A percentile compares a stretch with the other conserved stretches of the same genome.
phyloP scores from a whole-genome alignment of 2,329 filamentous ascomycete species.

The Cordyceps fumosorosea region DNA sequence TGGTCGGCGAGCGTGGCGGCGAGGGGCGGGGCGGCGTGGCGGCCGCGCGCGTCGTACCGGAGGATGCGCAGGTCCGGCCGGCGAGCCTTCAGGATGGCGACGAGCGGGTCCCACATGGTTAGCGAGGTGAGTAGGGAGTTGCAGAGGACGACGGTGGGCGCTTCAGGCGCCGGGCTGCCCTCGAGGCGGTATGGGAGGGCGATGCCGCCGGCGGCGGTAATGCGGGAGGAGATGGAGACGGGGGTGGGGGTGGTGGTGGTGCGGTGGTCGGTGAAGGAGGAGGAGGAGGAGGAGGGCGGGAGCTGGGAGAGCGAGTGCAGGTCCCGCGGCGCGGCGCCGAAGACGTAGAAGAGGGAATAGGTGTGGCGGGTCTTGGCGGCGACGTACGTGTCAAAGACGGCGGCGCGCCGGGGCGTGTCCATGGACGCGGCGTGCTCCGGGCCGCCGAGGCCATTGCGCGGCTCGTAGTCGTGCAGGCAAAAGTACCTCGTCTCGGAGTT shows the following conservation, averaged over 20 bases:
- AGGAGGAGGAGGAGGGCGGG: slow-evolving; percentile 37
- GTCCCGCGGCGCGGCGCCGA: slow-evolving; percentile 68
- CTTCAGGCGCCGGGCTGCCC: slow-evolving; percentile 58
- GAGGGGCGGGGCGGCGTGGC: slow-evolving; percentile 41
- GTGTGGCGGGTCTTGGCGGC: slow-evolving; percentile 49
- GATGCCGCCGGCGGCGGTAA: slow-evolving; percentile 63
- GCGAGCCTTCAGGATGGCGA: slow-evolving; percentile 52
- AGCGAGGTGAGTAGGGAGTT: slow-evolving; percentile 76
- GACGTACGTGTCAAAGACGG: slow-evolving; percentile 54
- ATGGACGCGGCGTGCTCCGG: slow-evolving; percentile 57
- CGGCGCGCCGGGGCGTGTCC: slow-evolving; percentile 53
- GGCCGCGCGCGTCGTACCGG: slow-evolving; percentile 71
- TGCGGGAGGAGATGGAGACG: slow-evolving; percentile 55
- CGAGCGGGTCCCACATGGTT: slow-evolving; percentile 74
- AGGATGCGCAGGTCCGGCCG: slow-evolving; percentile 65
- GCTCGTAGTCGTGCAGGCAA: slow-evolving; percentile 65
- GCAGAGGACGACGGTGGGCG: slow-evolving; percentile 67
- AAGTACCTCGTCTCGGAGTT: slow-evolving; percentile 43
- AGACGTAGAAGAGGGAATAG: slow-evolving; percentile 72
- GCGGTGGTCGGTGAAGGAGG: slow-evolving; percentile 46
- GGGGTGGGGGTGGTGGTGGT: slow-evolving; percentile 50
- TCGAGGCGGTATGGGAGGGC: slow-evolving; percentile 68
- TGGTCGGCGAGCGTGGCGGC: slow-evolving; percentile 58
- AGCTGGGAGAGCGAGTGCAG: slow-evolving; percentile 49
- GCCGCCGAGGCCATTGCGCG: slow-evolving; percentile 59